Evolutionary conservation across 352 stramenopile species (phyloP).

Genomic region (Vaucheria bursata): DNA sequence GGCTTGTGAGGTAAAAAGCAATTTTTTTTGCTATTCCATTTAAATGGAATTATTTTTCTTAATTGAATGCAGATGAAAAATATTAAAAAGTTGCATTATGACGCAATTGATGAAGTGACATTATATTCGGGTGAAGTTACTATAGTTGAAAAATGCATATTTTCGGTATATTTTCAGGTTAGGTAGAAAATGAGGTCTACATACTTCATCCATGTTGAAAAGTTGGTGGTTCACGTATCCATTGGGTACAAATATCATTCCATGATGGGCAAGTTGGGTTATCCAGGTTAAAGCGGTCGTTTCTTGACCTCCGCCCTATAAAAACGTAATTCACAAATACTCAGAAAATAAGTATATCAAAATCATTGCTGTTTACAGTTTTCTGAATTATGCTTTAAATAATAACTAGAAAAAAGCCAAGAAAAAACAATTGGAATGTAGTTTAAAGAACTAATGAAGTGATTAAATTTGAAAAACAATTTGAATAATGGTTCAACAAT

Average conservation of each 20-base stretch:
- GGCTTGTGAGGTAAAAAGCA: too few relatives aligned
- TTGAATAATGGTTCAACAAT: neutral
- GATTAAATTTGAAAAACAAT: neutral
- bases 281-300: slow-evolving; percentile 65
- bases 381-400: neutral
- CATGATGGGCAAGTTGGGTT: slow-evolving; percentile 71
- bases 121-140: too few relatives aligned
- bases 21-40: too few relatives aligned
- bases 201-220: neutral
- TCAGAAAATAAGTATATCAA: neutral
- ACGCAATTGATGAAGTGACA: too few relatives aligned
- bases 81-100: too few relatives aligned
- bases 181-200: too few relatives aligned
- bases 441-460: neutral
- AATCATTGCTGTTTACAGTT: too few relatives aligned
- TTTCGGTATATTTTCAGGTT: too few relatives aligned
- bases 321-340: neutral
- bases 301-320: slow-evolving; percentile 68
- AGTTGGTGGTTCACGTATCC: slow-evolving; percentile 51
- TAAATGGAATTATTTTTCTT: too few relatives aligned
- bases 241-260: slow-evolving; percentile 74
- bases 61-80: too few relatives aligned
- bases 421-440: neutral
- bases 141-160: too few relatives aligned
- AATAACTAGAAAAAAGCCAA: neutral